phyloP scores from a whole-genome alignment of 2,329 filamentous ascomycete species.

The Achaetomium macrosporum region DNA sequence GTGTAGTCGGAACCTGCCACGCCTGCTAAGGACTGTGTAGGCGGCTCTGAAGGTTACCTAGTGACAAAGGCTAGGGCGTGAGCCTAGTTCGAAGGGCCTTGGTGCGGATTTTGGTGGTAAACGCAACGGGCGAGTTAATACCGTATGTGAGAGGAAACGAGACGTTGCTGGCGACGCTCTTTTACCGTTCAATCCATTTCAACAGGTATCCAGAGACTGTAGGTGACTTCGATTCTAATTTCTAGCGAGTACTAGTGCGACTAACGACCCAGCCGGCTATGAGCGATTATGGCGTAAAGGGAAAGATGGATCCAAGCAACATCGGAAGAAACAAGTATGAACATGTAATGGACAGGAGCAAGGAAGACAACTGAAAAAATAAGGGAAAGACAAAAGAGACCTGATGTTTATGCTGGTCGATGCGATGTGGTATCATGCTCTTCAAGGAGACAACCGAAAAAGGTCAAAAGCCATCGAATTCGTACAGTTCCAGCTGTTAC shows the following conservation, averaged over 20 bases:
- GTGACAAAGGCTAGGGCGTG: no score
- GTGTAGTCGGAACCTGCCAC: no score
- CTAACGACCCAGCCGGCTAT: conserved; percentile 13
- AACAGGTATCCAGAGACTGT: no score
- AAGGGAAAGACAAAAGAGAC: conserved; percentile 10
- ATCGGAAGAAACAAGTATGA: conserved; percentile 17
- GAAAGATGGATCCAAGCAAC: conserved; percentile 17
- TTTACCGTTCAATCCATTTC: no score
- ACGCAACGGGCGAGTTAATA: no score
- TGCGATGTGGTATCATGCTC: conserved; percentile 17
- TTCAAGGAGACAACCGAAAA: conserved; percentile 9
- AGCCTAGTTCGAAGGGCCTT: no score
- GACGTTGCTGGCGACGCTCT: no score
- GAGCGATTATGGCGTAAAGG: conserved; percentile 10
- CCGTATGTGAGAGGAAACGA: no score
- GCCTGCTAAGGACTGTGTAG: no score
- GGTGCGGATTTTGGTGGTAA: no score
- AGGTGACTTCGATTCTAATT: no score
- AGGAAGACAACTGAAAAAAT: conserved; percentile 3
- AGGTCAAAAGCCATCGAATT: conserved; percentile 7
- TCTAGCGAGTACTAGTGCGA: not conserved
- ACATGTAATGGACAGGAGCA: conserved; percentile 1
- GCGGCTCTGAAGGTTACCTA: no score
- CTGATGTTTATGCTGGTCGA: conserved; percentile 12
- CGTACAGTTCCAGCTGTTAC: conserved; percentile 5